These are phyloP conservation scores for Erysiphe pulchra DNA, from an alignment of 2,329 filamentous ascomycete species.

Conservation along the genomic window DNA sequence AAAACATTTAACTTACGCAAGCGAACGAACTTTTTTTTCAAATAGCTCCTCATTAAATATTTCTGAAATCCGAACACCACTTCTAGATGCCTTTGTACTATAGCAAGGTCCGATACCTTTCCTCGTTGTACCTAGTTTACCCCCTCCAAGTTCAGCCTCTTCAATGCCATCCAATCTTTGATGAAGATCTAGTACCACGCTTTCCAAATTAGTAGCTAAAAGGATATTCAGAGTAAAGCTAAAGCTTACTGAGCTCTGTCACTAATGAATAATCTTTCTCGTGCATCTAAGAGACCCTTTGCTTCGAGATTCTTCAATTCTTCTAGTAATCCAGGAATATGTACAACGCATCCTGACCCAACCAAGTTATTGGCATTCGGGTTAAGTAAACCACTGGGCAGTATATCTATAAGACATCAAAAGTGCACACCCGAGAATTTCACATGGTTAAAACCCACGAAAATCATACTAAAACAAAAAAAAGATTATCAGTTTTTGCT, in stretches of 20 bases:
- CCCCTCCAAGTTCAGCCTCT: constrained; percentile 23
- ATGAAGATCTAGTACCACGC: constrained; percentile 35
- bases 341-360: constrained; percentile 41
- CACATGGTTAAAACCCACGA: constrained; percentile 5
- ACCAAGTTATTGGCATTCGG: constrained; percentile 47
- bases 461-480: constrained; percentile 15
- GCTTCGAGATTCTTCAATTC: constrained; percentile 33
- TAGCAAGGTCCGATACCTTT: constrained; percentile 30
- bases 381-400: constrained; percentile 46
- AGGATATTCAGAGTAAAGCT: background rate
- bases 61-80: constrained; percentile 38
- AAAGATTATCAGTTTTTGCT: background rate
- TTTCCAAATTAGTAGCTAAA: background rate
- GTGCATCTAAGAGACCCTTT: constrained; percentile 28
- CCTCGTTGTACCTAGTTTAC: constrained; percentile 20
- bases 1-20: constrained; percentile 18
- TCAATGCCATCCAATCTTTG: constrained; percentile 43
- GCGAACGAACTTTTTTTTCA: constrained; percentile 34
- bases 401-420: constrained; percentile 17
- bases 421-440: background rate
- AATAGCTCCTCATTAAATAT: constrained; percentile 41
- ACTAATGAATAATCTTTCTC: constrained; percentile 30
- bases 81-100: constrained; percentile 34
- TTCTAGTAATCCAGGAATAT: constrained; percentile 39
- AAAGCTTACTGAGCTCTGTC: constrained; percentile 15